Evolutionary conservation across 2,329 filamentous ascomycete species (phyloP).

Genomic region (Phyllachora maydis): DNA sequence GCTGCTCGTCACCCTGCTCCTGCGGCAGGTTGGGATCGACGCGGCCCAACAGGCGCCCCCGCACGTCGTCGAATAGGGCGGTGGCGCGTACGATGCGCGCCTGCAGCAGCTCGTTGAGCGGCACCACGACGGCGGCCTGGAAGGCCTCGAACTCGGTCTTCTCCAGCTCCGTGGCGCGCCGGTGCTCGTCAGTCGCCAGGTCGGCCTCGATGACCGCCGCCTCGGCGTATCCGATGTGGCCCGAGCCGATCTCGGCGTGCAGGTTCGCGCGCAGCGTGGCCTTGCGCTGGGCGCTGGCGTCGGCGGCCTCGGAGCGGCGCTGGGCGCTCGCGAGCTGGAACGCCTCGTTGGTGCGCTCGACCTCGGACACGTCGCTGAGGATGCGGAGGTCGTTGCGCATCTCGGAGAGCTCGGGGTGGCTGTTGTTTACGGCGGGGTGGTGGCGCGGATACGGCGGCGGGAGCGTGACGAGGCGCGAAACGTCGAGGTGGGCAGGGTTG

Average conservation of each 20-base stretch:
- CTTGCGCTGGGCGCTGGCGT: slow-evolving; percentile 31
- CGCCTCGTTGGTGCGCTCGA: too few species aligned
- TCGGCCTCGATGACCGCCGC: slow-evolving; percentile 66
- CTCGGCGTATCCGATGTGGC: slow-evolving; percentile 63
- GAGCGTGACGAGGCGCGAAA: slow-evolving; percentile 79
- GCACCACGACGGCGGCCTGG: slow-evolving; percentile 64
- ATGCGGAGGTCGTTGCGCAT: slow-evolving; percentile 56
- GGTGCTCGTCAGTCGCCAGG: slow-evolving; percentile 42
- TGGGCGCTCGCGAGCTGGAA: slow-evolving; percentile 32
- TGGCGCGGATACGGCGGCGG: slow-evolving; percentile 89
- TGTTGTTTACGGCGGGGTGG: slow-evolving; percentile 90
- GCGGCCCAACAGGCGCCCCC: slow-evolving; percentile 38
- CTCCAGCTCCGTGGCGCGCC: slow-evolving; percentile 48
- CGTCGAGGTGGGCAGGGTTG: slow-evolving; percentile 45
- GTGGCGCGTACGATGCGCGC: slow-evolving; percentile 55
- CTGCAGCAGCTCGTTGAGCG: slow-evolving; percentile 62
- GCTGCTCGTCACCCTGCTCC: slow-evolving; percentile 87
- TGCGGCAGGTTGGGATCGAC: slow-evolving; percentile 68
- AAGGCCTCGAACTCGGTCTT: slow-evolving; percentile 72
- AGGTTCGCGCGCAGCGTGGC: slow-evolving; percentile 49
- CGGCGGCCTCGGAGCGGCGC: slow-evolving; percentile 31
- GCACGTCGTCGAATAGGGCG: slow-evolving; percentile 56
- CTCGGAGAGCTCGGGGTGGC: slow-evolving; percentile 67
- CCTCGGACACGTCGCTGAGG: slow-evolving; percentile 52
- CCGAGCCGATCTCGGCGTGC: slow-evolving; percentile 56